phyloP scores from a whole-genome alignment of 2,329 filamentous ascomycete species.

The Colletotrichum lini region DNA sequence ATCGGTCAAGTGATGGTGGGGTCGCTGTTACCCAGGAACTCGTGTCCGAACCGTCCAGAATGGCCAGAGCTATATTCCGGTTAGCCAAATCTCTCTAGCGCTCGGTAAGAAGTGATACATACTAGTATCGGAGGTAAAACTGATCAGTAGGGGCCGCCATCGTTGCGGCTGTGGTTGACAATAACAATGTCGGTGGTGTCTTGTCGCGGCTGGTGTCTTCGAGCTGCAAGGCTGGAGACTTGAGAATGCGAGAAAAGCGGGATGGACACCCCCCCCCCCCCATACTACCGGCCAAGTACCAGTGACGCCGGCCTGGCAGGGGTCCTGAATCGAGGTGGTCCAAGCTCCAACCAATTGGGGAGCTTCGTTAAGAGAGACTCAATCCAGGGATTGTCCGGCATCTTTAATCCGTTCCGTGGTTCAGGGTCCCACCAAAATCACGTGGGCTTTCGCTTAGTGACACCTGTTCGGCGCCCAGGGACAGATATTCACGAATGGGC shows the following conservation, averaged over 20 bases:
- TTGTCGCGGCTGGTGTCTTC: conserved; percentile 43
- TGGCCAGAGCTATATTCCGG: conserved; percentile 84
- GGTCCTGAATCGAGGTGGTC: conserved; percentile 17
- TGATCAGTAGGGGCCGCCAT: conserved; percentile 82
- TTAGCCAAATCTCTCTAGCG: conserved; percentile 7
- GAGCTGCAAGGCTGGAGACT: conserved; percentile 43
- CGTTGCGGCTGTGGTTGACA: conserved; percentile 48
- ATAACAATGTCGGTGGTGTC: conserved; percentile 30
- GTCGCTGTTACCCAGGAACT: conserved; percentile 85
- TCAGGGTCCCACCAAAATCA: conserved; percentile 45
- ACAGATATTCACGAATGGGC: conserved; percentile 56
- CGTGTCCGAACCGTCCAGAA: conserved; percentile 96
- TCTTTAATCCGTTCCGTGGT: conserved; percentile 41
- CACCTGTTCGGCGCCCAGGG: conserved; percentile 56
- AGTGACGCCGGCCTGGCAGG: conserved; percentile 30
- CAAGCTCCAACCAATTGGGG: conserved; percentile 33
- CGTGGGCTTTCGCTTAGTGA: conserved; percentile 56
- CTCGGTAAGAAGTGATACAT: conserved; percentile 54
- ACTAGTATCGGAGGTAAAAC: conserved; percentile 99
- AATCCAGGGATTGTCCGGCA: not conserved
- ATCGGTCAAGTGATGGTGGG: not conserved
- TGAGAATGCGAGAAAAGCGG: conserved; percentile 37
- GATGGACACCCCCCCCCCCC: conserved; percentile 26
- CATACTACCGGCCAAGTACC: not conserved
- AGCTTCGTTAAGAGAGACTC: conserved; percentile 6